Percentiles rank a stretch among this genome's conserved stretches.
phyloP scores from a whole-genome alignment of 2,329 filamentous ascomycete species.

The Fusarium papillatum region DNA sequence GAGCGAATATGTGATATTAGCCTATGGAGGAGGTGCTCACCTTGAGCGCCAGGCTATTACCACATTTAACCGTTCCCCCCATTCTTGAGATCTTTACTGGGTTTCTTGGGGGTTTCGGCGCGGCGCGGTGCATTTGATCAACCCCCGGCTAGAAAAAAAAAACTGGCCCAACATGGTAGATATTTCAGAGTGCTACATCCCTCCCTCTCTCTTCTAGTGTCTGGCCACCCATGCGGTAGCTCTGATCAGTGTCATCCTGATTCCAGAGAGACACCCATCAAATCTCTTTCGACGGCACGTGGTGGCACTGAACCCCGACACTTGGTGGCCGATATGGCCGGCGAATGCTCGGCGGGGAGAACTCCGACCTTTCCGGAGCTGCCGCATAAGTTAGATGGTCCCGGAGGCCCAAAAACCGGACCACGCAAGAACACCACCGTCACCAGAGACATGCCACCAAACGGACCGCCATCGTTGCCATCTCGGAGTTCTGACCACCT shows the following conservation, averaged over 20 bases:
- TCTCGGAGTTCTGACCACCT: slow-evolving; percentile 1
- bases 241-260: slow-evolving; percentile 3
- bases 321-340: slow-evolving; percentile 7
- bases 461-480: neutral
- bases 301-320: slow-evolving; percentile 18
- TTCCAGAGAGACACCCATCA: neutral
- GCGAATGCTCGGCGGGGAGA: slow-evolving; percentile 28
- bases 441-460: neutral
- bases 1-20: neutral
- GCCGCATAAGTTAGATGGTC: neutral
- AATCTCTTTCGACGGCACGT: slow-evolving; percentile 23
- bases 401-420: neutral
- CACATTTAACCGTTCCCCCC: slow-evolving; percentile 32
- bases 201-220: neutral
- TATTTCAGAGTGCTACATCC: neutral
- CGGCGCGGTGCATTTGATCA: slow-evolving; percentile 13
- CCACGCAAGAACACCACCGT: neutral
- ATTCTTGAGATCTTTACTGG: neutral
- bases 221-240: slow-evolving; percentile 2
- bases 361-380: slow-evolving; percentile 26
- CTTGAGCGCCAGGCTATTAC: neutral
- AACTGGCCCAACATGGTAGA: neutral
- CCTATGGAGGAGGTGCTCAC: neutral
- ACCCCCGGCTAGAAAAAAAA: slow-evolving; percentile 8
- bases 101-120: neutral